Evolutionary conservation across 352 stramenopile species (phyloP).

Genomic region (Phytophthora pinifolia): DNA sequence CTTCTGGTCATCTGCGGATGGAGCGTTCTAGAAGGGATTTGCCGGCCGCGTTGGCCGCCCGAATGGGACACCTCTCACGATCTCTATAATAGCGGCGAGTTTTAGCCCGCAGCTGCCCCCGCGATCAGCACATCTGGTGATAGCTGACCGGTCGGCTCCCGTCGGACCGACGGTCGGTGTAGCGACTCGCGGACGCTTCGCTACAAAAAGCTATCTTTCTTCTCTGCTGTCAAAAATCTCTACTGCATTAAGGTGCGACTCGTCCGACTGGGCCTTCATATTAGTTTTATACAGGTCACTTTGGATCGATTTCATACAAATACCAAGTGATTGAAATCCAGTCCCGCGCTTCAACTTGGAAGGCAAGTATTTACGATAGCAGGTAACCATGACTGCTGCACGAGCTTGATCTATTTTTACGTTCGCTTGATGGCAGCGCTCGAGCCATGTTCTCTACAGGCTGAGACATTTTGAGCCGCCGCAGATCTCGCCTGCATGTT

Average conservation of each 20-base stretch:
- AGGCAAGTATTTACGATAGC: slow-evolving; percentile 3
- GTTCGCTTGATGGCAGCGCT: too few species aligned
- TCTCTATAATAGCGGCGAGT: not conserved
- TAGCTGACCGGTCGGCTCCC: not conserved
- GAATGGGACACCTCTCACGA: not conserved
- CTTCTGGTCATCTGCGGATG: slow-evolving; percentile 9
- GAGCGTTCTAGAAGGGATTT: slow-evolving; percentile 15
- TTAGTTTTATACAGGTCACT: not conserved
- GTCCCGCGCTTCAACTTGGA: slow-evolving; percentile 13
- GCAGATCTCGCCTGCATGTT: too few species aligned
- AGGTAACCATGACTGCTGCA: not conserved
- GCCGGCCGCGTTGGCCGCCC: not conserved
- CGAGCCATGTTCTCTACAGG: too few species aligned
- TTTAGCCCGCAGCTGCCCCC: not conserved
- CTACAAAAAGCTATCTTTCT: too few species aligned
- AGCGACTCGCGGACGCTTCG: too few species aligned
- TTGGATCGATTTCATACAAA: not conserved
- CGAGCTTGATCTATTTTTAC: not conserved
- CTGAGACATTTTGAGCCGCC: too few species aligned
- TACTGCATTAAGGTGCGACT: too few species aligned
- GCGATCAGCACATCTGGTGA: slow-evolving; percentile 3
- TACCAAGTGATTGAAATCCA: not conserved
- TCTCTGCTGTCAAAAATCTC: too few species aligned
- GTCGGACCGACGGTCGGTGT: too few species aligned
- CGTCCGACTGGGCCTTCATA: not conserved